Conservation (phyloP, 1,284 basidiomycete species). For the Marasmius fiardii region DNA sequence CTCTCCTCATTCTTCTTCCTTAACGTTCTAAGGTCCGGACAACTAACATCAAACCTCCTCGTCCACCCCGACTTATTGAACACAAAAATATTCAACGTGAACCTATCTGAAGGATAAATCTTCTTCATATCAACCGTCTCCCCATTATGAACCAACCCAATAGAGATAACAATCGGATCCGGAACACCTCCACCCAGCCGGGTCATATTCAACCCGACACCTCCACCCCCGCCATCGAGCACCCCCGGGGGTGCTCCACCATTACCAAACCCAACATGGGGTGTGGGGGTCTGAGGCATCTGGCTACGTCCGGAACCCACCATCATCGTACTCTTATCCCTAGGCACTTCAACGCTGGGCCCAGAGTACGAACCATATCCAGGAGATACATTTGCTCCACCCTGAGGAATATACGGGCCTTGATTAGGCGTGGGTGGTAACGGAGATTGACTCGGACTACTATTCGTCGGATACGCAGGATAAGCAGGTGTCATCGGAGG, state of each 20-base stretch:
- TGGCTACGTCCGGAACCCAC: conserved; percentile 8
- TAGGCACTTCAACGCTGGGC: conserved; percentile 59
- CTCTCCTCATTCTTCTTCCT: conserved; percentile 37
- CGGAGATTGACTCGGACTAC: neutral
- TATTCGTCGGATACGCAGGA: conserved; percentile 53
- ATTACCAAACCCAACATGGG: conserved; percentile 35
- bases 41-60: conserved; percentile 73
- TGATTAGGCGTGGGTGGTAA: conserved; percentile 48
- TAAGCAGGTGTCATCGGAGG: conserved; percentile 66
- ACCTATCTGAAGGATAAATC: conserved; percentile 72
- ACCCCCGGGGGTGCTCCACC: neutral
- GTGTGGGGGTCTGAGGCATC: conserved; percentile 54
- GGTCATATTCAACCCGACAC: neutral
- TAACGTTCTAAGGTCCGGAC: conserved; percentile 50
- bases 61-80: conserved; percentile 82
- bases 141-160: conserved; percentile 43
- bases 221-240: neutral
- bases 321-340: conserved; percentile 43
- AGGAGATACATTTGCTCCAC: conserved; percentile 25
- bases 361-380: conserved; percentile 25
- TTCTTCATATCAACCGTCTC: conserved; percentile 31
- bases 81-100: conserved; percentile 85
- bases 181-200: conserved; percentile 31
- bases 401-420: conserved; percentile 46
- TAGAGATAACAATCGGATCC: conserved; percentile 69